These are phyloP conservation scores for Candida boleticola DNA, from an alignment of 805 yeast genomes.

Conservation along the genomic window DNA sequence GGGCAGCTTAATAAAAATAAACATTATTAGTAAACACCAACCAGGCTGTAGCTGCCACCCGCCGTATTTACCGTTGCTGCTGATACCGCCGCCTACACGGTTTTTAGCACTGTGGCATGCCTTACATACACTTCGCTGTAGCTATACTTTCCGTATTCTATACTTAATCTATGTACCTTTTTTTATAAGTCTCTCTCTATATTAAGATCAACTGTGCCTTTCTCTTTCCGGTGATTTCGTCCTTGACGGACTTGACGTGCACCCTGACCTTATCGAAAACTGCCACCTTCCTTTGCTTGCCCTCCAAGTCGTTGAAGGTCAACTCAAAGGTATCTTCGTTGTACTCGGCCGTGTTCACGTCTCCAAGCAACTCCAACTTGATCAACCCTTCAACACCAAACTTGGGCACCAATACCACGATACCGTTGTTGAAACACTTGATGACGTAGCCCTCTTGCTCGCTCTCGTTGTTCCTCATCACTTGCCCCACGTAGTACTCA, in stretches of 20 bases:
- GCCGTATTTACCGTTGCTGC: too few species aligned
- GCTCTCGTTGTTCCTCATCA: conserved; percentile 80
- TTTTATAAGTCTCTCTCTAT: too few species aligned
- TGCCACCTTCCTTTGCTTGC: conserved; percentile 48
- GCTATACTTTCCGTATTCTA: too few species aligned
- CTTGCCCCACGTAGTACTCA: conserved; percentile 97
- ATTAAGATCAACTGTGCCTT: conserved; percentile 73
- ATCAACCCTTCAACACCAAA: conserved; percentile 95
- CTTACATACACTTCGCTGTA: too few species aligned
- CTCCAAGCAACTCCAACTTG: conserved; percentile 72
- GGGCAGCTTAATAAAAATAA: too few species aligned
- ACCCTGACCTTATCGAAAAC: conserved; percentile 88
- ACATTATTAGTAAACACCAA: too few species aligned
- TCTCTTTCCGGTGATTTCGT: conserved; percentile 88
- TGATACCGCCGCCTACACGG: too few species aligned
- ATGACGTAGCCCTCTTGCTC: conserved; percentile 88
- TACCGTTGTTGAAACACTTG: conserved; percentile 90
- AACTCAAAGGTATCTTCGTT: conserved; percentile 78
- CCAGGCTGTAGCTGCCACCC: too few species aligned
- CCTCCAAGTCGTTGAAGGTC: conserved; percentile 49
- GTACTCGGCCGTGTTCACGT: conserved; percentile 56
- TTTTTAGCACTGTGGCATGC: too few species aligned
- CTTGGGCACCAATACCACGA: conserved; percentile 90
- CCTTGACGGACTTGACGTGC: conserved; percentile 75
- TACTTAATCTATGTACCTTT: too few species aligned